These are phyloP conservation scores for Yamadazyma friedrichii DNA, from an alignment of 1,139 yeast species.

Conservation along the genomic window DNA sequence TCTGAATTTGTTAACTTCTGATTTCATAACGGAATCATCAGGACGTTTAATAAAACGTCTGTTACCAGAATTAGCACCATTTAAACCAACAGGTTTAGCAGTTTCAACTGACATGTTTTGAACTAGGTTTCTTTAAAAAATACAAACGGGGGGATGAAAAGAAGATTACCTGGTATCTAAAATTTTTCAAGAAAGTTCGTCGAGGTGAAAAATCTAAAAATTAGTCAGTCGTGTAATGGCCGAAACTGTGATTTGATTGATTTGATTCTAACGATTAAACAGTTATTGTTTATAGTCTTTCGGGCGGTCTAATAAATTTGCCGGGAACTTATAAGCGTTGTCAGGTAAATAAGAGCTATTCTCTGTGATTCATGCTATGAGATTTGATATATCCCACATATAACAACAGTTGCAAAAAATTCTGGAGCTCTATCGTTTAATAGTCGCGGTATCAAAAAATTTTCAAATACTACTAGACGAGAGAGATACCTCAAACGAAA, in stretches of 20 bases:
- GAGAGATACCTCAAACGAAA: neutral
- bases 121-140: no score
- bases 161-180: conserved; percentile 3
- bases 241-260: neutral
- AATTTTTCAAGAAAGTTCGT: conserved; percentile 8
- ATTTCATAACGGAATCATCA: conserved; percentile 63
- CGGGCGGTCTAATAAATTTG: no score
- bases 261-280: no score
- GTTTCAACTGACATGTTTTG: conserved; percentile 19
- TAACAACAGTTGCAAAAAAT: neutral
- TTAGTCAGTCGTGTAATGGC: conserved; percentile 3
- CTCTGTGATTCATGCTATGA: no score
- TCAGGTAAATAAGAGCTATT: no score
- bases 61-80: neutral
- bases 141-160: no score
- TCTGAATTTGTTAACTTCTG: conserved; percentile 57
- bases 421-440: conserved; percentile 6
- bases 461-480: neutral
- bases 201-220: conserved; percentile 3
- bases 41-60: conserved; percentile 69
- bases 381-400: no score
- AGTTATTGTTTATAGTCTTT: no score
- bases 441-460: conserved; percentile 7
- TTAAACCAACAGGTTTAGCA: conserved; percentile 10
- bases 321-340: no score